Base-by-base conservation (phyloP, 352 stramenopile species). In the Aphanomyces cochlioides region DNA sequence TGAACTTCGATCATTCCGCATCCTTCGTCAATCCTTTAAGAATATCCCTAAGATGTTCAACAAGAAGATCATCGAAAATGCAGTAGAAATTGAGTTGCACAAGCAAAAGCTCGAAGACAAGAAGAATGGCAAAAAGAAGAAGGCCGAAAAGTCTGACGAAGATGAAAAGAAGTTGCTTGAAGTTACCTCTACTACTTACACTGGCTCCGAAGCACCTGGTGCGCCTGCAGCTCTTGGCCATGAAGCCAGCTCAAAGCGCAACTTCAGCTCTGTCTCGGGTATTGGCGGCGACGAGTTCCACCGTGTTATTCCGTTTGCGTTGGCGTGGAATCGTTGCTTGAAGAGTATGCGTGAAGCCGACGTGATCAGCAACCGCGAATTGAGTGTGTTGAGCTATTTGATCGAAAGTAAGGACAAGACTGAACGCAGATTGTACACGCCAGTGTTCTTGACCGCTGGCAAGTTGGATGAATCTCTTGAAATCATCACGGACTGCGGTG, bases 21-120 rank as follows among this genome's bases (percentile, higher is more conserved):
- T 95, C 21, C 74, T 95, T 7, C 85, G 87, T 8, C 72, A 91
- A 21, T 85, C 87, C 41, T 95, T 95, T 75, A 93, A 93, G 81
- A 90, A 80, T 28, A 95, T 95, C 65, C 87, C 87, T 17, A 75
- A 85, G 34, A 85, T 93, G 72, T 95, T 95, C 69, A 95, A 95
- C 77, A 88, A 91, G 75, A 95, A 95, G 65, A 88, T 95, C 66
- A 85, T 95, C 19, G 81, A 84, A 40, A 95, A 95, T 70, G 45
- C 12, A 3, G 56, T 48, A n/a, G 67, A 73, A 36, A 19, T 61
- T 37, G 63, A 59, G 19, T 21, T 28, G 15, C 28, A 54, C 34
- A 60, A 37, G 17, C 54, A 37, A 61, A 90, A 90, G 67, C 79
- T 87, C 36, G 83, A 93, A 58, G 75, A 72, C 7, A 81, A 90